phyloP scores from a whole-genome alignment of 306 rosid genomes.

The Castanea crenata region DNA sequence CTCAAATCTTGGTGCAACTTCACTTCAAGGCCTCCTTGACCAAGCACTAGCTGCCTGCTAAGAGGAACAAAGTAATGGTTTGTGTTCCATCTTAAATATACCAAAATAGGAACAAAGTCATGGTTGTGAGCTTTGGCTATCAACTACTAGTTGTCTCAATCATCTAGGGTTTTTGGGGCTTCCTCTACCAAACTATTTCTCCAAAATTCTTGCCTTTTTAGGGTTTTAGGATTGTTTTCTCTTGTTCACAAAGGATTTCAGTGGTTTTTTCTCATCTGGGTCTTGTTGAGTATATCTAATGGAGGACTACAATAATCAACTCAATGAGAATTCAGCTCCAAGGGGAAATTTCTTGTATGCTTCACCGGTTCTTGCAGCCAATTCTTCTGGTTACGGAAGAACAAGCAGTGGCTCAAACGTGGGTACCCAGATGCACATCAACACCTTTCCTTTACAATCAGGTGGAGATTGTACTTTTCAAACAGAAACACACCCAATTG shows the following conservation, averaged over 20 bases:
- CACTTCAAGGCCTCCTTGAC: slow-evolving; percentile 13
- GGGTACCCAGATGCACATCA: slow-evolving; percentile 39
- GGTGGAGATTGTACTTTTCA: slow-evolving; percentile 48
- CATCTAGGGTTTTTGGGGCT: slow-evolving; percentile 24
- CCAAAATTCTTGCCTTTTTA: slow-evolving; percentile 2
- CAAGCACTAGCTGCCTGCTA: background rate
- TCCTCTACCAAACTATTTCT: background rate
- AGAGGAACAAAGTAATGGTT: too few species aligned
- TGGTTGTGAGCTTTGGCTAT: background rate
- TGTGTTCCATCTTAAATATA: background rate
- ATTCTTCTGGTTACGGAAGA: slow-evolving; percentile 43
- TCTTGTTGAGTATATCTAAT: slow-evolving; percentile 13
- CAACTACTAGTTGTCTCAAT: background rate
- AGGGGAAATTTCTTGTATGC: slow-evolving; percentile 80
- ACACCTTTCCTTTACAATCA: slow-evolving; percentile 62
- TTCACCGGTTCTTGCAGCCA: slow-evolving; percentile 29
- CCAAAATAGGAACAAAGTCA: background rate
- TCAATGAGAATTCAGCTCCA: slow-evolving; percentile 48
- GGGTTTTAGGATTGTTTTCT: slow-evolving; percentile 25
- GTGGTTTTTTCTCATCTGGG: background rate
- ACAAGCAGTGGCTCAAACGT: slow-evolving; percentile 20
- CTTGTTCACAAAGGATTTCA: background rate
- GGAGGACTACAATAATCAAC: slow-evolving; percentile 68
- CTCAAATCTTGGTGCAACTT: slow-evolving; percentile 15
- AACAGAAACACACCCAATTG: slow-evolving; percentile 41